Conservation (phyloP, 345 rosid genomes). For the Diplotaxis tenuifolia region DNA sequence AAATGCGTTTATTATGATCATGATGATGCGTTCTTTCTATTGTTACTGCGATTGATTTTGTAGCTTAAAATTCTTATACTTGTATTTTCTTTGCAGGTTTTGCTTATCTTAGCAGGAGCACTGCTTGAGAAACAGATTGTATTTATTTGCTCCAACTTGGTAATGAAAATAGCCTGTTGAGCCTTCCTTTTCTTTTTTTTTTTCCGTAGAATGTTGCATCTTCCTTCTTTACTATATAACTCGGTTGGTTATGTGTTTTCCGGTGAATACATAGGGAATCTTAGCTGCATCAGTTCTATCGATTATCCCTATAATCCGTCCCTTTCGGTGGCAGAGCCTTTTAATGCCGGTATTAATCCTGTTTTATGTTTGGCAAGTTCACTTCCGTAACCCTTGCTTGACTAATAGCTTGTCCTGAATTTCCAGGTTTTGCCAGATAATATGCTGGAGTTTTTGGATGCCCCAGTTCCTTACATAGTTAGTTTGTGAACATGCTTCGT, state of each 20-base stretch:
- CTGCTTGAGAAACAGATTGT: slow-evolving; percentile 86
- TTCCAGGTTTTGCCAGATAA: slow-evolving; percentile 90
- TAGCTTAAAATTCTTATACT: neutral
- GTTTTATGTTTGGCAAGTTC: neutral
- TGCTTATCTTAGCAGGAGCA: slow-evolving; percentile 78
- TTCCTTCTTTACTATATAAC: neutral
- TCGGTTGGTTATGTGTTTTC: neutral
- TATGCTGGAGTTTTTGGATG: slow-evolving; percentile 95
- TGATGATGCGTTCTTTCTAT: neutral
- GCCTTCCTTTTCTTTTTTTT: neutral
- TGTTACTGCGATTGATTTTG: neutral
- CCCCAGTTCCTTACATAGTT: slow-evolving; percentile 92
- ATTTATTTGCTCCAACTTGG: slow-evolving; percentile 95
- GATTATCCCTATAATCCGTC: slow-evolving; percentile 73
- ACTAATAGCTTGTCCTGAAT: slow-evolving; percentile 23
- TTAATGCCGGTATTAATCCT: slow-evolving; percentile 76
- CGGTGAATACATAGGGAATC: slow-evolving; percentile 56
- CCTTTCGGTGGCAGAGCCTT: slow-evolving; percentile 95
- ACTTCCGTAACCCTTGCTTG: neutral
- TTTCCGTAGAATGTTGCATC: neutral
- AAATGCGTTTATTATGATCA: too few relatives aligned
- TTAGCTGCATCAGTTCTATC: slow-evolving; percentile 82
- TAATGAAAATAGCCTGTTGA: slow-evolving; percentile 23
- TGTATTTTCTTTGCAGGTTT: slow-evolving; percentile 49
- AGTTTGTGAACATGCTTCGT: slow-evolving; percentile 39